These are phyloP conservation scores for Neurospora sp. DNA, from an alignment of 495 filamentous ascomycete genomes.

Conservation along the genomic window DNA sequence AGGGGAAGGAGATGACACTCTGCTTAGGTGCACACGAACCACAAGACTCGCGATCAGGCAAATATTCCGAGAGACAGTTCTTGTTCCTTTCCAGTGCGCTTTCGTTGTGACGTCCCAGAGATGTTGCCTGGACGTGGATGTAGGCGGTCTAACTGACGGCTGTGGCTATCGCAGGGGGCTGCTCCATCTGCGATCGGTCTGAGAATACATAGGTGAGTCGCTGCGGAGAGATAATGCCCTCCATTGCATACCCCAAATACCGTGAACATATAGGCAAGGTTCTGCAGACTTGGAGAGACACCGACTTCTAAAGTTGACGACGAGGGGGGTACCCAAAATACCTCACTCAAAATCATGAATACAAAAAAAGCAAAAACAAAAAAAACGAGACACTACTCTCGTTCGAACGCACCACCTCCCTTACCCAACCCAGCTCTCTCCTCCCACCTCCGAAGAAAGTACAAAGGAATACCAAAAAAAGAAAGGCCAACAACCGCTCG, in stretches of 20 bases:
- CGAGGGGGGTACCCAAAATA: neutral
- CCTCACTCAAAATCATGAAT: neutral
- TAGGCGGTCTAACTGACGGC: neutral
- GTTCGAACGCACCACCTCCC: neutral
- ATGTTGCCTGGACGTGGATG: neutral
- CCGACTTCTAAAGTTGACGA: neutral
- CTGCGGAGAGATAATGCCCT: neutral
- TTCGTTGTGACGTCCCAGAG: neutral
- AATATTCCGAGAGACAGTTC: neutral
- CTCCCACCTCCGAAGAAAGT: neutral
- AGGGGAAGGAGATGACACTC: neutral
- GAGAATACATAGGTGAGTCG: neutral
- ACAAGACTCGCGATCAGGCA: neutral
- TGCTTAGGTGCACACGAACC: neutral
- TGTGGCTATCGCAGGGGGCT: neutral
- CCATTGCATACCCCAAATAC: neutral
- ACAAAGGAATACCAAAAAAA: neutral
- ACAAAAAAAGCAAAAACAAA: neutral
- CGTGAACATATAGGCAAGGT: neutral
- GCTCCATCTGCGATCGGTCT: neutral
- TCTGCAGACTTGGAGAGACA: neutral
- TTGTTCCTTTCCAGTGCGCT: neutral
- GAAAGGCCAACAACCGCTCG: neutral
- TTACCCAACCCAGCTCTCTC: neutral
- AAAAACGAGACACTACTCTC: neutral